Base-by-base conservation (phyloP, 1,139 yeast species). In the Hansenula sp. region DNA sequence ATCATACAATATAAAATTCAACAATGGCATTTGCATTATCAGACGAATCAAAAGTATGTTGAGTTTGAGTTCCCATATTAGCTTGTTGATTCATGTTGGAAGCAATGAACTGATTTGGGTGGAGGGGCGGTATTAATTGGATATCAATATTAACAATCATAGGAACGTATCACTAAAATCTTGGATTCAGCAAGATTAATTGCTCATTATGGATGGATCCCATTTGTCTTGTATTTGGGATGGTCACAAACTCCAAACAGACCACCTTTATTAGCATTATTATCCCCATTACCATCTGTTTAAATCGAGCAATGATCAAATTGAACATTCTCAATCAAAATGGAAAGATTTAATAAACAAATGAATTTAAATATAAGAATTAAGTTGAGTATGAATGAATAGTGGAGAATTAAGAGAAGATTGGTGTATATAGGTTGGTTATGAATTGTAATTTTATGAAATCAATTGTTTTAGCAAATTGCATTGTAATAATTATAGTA, bases 201-300 rank as follows among this genome's bases (percentile, higher is more conserved):
- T 60, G 87, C 93, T 48, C 98, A 93, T 71, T 93, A 90, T 68
- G 97, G 98, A 37, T 93, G 96, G 87, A 84, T 93, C 59, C 99
- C 99, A 48, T 86, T 93, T 62, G 84, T 93, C 53, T 74, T 93
- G 61, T 93, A 93, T 73, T 74, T 93, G 61, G 98, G 96, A 37
- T 91, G 96, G 96, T 74, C 87, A 49, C 81, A 87, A 57, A 81
- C 94, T 51, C 76, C 89, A 47, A 86, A 84, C 67, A 87, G 84
- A 69, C 98, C 98, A 53, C 81, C 83, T 53, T 72, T 90, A 61
- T 75, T 91, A 69, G 80, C 79, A 38, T 51, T 70, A 42, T 59
- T 70, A 43, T 68, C 74, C 15, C 74, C 74, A 46, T 58, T 87
- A 61, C 95, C 96, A 65, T 79, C 89, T 56, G 85, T 84, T 60